Percentiles rank a stretch among this genome's conserved stretches.
Evolutionary conservation across 352 stramenopile genomes (phyloP).

Genomic region (Globisporangium barbulae): DNA sequence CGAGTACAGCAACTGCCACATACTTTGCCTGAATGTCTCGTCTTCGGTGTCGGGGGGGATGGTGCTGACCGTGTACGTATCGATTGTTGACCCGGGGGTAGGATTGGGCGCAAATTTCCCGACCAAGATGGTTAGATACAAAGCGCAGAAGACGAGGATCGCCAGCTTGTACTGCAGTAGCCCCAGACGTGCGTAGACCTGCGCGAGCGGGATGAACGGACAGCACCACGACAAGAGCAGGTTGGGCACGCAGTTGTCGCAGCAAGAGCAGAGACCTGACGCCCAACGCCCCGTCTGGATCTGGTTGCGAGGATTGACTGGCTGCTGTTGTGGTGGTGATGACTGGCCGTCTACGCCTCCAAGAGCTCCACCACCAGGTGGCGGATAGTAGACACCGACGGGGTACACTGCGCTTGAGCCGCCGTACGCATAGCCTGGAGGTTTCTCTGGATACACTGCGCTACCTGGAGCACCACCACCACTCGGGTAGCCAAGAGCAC

Average conservation of each 20-base stretch:
- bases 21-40: no score
- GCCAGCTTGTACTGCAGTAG: no score
- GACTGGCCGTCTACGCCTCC: neutral
- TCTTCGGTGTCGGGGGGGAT: neutral
- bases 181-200: constrained; percentile 25
- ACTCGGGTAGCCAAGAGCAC: neutral
- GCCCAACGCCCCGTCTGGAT: constrained; percentile 18
- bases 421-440: neutral
- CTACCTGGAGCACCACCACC: neutral
- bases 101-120: no score
- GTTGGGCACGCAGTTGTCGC: constrained; percentile 26
- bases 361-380: neutral
- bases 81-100: no score
- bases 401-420: neutral
- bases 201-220: constrained; percentile 29
- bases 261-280: constrained; percentile 25
- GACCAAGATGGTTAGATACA: no score
- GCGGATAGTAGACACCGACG: neutral
- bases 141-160: no score
- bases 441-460: neutral
- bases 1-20: no score
- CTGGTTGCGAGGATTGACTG: constrained; percentile 9
- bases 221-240: constrained; percentile 22
- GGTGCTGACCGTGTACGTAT: neutral
- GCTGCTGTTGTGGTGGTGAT: neutral